Evolutionary conservation across 192 early-diverging fungal genomes (phyloP).

Genomic region (Coemansia sp.): DNA sequence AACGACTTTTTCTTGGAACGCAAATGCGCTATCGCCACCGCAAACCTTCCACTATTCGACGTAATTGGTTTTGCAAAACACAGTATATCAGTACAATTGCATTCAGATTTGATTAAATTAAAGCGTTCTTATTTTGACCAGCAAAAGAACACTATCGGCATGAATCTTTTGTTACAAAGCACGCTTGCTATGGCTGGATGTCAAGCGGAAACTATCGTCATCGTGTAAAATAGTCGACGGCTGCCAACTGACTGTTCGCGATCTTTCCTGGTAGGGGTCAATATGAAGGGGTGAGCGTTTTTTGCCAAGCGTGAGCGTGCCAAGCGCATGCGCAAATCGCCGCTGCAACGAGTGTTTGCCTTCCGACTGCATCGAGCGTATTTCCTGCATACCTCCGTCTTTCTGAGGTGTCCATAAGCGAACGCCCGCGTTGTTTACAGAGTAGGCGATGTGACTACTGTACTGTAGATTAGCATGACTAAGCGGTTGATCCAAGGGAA

Average conservation of each 20-base stretch:
- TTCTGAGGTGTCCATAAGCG: not conserved
- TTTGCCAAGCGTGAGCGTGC: not conserved
- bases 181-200: not conserved
- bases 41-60: too few species aligned
- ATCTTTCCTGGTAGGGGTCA: not conserved
- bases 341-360: not conserved
- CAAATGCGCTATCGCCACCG: too few species aligned
- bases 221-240: not conserved
- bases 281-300: not conserved
- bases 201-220: conserved; percentile 1
- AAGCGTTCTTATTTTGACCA: not conserved
- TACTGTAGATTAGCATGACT: not conserved
- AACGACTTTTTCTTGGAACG: too few species aligned
- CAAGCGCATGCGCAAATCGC: not conserved
- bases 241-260: not conserved
- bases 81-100: too few species aligned
- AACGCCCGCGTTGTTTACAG: not conserved
- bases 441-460: not conserved
- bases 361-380: not conserved
- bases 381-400: not conserved
- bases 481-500: not conserved
- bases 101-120: too few species aligned
- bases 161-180: not conserved
- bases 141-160: not conserved
- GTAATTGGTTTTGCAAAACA: too few species aligned